phyloP scores from a whole-genome alignment of 306 rosid species.

The Vigna nakashimae region DNA sequence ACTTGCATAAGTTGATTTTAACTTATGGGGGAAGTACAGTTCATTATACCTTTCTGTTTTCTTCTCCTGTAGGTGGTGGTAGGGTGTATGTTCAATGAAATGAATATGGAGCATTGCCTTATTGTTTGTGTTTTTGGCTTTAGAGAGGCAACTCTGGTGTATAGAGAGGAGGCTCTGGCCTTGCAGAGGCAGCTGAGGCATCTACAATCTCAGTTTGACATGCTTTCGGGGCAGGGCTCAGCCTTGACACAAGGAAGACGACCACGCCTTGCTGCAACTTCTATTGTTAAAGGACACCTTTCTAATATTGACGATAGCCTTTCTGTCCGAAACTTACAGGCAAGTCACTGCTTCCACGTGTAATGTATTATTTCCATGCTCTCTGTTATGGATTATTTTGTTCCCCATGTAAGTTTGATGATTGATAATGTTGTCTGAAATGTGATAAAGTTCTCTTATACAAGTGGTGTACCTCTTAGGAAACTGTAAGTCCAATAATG shows the following conservation, averaged over 20 bases:
- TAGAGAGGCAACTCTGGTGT: slow-evolving; percentile 83
- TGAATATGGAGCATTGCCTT: not conserved
- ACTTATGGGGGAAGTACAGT: not conserved
- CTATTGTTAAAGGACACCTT: slow-evolving; percentile 87
- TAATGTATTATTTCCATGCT: not conserved
- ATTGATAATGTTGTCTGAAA: not conserved
- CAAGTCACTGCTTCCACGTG: not conserved
- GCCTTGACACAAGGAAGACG: slow-evolving; percentile 90
- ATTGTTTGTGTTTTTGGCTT: slow-evolving; percentile 22
- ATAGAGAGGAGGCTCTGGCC: slow-evolving; percentile 79
- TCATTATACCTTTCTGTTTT: not conserved
- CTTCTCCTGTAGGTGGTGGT: not conserved
- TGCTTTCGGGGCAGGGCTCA: slow-evolving; percentile 87
- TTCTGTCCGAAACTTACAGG: slow-evolving; percentile 91
- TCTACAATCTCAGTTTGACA: slow-evolving; percentile 80
- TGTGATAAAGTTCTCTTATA: slow-evolving; percentile 19
- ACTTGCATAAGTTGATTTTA: not conserved
- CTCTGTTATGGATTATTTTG: not conserved
- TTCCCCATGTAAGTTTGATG: not conserved
- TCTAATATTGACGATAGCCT: slow-evolving; percentile 78
- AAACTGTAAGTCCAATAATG: slow-evolving; percentile 9
- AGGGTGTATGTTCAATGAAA: not conserved
- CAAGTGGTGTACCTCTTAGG: slow-evolving; percentile 10
- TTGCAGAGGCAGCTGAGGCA: slow-evolving; percentile 77
- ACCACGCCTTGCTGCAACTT: slow-evolving; percentile 92